Conservation (phyloP, 2,329 filamentous ascomycete genomes). For the Cyclaneusma minus region DNA sequence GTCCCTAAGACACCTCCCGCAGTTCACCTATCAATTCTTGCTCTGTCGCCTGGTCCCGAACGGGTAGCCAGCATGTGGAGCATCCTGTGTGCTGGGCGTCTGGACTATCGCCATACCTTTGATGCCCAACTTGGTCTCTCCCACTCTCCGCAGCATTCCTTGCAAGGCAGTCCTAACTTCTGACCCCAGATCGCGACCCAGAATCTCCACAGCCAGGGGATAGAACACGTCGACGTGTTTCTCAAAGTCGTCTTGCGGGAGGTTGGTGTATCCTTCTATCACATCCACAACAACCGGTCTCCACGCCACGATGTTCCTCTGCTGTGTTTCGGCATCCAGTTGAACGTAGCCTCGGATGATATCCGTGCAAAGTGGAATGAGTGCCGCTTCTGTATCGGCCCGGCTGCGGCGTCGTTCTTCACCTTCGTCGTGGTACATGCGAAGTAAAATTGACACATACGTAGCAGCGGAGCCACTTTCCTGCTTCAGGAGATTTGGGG, state of each 20-base stretch:
- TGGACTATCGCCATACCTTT: no score
- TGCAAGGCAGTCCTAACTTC: slow-evolving; percentile 72
- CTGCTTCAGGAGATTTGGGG: slow-evolving; percentile 93
- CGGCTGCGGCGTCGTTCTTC: slow-evolving; percentile 69
- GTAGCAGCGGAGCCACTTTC: slow-evolving; percentile 86
- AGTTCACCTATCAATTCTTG: no score
- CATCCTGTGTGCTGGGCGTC: no score
- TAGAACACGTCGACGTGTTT: slow-evolving; percentile 74
- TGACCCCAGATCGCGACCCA: slow-evolving; percentile 64
- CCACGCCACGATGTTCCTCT: slow-evolving; percentile 95
- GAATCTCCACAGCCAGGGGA: slow-evolving; percentile 66
- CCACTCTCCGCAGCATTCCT: slow-evolving; percentile 63
- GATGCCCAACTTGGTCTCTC: slow-evolving; percentile 52
- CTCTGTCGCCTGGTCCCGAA: no score
- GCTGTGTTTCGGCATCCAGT: slow-evolving; percentile 90
- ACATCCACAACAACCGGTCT: slow-evolving; percentile 94
- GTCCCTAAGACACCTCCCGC: no score
- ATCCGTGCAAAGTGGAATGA: slow-evolving; percentile 90
- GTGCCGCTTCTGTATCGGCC: slow-evolving; percentile 71
- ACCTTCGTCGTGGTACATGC: slow-evolving; percentile 89
- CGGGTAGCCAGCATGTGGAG: no score
- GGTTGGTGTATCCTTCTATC: slow-evolving; percentile 78
- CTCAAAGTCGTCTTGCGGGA: slow-evolving; percentile 66
- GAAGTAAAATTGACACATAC: slow-evolving; percentile 87
- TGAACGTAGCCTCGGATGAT: slow-evolving; percentile 75